phyloP scores from a whole-genome alignment of 352 stramenopile genomes.

The Lagenidium giganteum region DNA sequence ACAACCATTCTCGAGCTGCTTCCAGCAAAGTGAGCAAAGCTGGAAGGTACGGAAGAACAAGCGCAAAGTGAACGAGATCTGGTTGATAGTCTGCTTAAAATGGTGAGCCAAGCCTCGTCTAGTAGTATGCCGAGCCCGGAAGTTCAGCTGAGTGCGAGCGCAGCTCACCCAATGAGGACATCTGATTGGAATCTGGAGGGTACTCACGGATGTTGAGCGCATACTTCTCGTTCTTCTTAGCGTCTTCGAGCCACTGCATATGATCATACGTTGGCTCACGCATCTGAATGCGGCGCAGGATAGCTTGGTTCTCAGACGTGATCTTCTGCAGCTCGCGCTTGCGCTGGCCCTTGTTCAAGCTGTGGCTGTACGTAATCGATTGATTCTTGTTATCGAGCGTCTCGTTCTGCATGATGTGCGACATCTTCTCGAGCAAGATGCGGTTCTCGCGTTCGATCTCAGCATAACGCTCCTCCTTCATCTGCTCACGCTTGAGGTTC shows the following conservation, averaged over 20 bases:
- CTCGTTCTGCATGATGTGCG: slow-evolving; percentile 91
- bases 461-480: slow-evolving; percentile 94
- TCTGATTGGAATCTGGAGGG: slow-evolving; percentile 37
- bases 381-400: slow-evolving; percentile 86
- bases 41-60: slow-evolving; percentile 17
- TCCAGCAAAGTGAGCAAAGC: slow-evolving; percentile 6
- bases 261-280: slow-evolving; percentile 88
- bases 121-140: slow-evolving; percentile 21
- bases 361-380: slow-evolving; percentile 66
- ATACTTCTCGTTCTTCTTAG: slow-evolving; percentile 79
- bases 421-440: slow-evolving; percentile 97
- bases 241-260: slow-evolving; percentile 86
- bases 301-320: slow-evolving; percentile 82
- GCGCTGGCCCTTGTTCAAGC: slow-evolving; percentile 76
- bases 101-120: background rate
- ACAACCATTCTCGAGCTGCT: slow-evolving; percentile 40
- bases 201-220: slow-evolving; percentile 88
- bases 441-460: slow-evolving; percentile 97
- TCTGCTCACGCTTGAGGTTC: slow-evolving; percentile 96
- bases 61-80: background rate
- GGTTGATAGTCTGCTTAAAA: background rate
- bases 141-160: too few relatives aligned
- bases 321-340: slow-evolving; percentile 87
- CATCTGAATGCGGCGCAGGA: slow-evolving; percentile 87
- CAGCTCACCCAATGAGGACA: too few relatives aligned